phyloP scores from a whole-genome alignment of 2,329 filamentous ascomycete genomes.

The Cucurbitaria berberidis region DNA sequence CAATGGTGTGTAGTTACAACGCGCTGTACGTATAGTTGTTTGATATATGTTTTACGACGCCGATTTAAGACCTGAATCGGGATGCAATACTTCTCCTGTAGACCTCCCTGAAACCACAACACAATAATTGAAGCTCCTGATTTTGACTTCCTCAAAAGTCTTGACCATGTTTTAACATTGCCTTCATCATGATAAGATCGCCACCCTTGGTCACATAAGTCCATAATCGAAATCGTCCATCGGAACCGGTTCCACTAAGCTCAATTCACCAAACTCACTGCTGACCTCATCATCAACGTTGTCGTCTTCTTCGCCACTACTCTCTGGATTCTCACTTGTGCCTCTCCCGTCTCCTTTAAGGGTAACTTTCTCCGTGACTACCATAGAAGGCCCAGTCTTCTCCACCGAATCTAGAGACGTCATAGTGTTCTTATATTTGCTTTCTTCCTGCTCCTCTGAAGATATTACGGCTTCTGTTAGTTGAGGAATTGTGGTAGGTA shows the following conservation, averaged over 20 bases:
- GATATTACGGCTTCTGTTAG: not conserved
- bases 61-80: too few relatives aligned
- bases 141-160: too few relatives aligned
- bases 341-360: not conserved
- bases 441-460: too few relatives aligned
- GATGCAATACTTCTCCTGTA: too few relatives aligned
- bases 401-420: not conserved
- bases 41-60: too few relatives aligned
- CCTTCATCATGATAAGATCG: too few relatives aligned
- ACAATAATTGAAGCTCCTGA: too few relatives aligned
- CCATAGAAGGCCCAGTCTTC: conserved; percentile 13
- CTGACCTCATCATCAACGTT: conserved; percentile 32
- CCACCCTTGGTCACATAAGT: conserved; percentile 19
- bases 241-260: conserved; percentile 35
- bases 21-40: too few relatives aligned
- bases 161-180: too few relatives aligned
- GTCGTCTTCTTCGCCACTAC: conserved; percentile 19
- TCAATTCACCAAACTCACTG: conserved; percentile 37
- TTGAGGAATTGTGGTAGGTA: not conserved
- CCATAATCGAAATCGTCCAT: conserved; percentile 34
- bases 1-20: too few relatives aligned
- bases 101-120: too few relatives aligned
- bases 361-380: conserved; percentile 16
- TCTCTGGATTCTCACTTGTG: conserved; percentile 7
- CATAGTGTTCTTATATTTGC: not conserved